Evolutionary conservation across 2,329 filamentous ascomycete species (phyloP), one percentile per base, ranked within the genome.

Genomic region (Penicillium sp.): DNA sequence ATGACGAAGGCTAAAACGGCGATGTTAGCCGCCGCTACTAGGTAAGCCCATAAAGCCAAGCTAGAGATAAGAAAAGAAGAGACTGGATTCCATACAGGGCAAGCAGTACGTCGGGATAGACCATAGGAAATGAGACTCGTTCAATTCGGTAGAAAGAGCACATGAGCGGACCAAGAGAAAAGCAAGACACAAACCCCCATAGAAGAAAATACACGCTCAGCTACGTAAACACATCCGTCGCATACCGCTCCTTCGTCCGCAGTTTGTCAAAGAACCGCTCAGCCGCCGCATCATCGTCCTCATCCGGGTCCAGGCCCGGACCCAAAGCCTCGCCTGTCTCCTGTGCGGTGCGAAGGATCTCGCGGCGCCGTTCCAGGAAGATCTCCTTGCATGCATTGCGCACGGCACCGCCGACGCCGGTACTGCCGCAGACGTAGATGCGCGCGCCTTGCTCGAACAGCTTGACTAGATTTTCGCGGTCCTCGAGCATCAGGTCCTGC

Each of bases 351-450:
- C 63, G 53, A 4, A 68, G 62, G 16, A 71, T 60, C 34, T 55
- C 50, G 4, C 32, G 28, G 6, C 53, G 40, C 19, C 41, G 47
- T 30, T 61, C 53, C n/a, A 67, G 47, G 9, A 57, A 57, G 11
- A 73, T 63, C 20, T 47, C 34, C 21, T 66, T 59, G 6, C 64
- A 58, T 3, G 65, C 64, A 4, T 68, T 65, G 43, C 70, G 67
- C 11, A 80, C 65, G 0, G 65, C 75, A 36, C 72, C 69, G 13
- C 73, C 75, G 1, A 80, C 65, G 10, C 65, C 66, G 4, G 70
- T 66, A 29, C 77, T 79, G 3, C 84, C 84, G 57, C 84, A 87
- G 2, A 86, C 75, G 53, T 78, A 87, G 0, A 84, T 64, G 53
- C 76, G 76, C 0, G 81, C 76, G 0, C 73, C 75, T 4, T 60